Conservation (phyloP, 164 flowering plant genomes). For the Macadamia tetraphylla region DNA sequence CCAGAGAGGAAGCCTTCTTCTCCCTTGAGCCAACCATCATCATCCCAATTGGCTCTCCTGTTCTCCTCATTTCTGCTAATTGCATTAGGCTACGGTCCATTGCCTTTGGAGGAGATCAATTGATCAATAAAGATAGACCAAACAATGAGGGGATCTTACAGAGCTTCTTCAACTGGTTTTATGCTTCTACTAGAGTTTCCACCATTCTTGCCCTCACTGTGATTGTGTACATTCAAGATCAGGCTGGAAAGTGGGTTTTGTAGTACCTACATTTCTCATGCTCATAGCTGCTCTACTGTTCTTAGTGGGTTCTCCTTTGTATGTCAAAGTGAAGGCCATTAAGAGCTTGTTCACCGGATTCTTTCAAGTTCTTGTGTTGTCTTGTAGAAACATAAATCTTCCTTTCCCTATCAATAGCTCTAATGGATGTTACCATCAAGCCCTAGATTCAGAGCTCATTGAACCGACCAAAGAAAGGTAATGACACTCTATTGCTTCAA, state of each 20-base stretch:
- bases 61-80: slow-evolving; percentile 11
- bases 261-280: slow-evolving; percentile 24
- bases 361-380: background rate
- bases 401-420: slow-evolving; percentile 17
- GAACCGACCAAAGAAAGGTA: slow-evolving; percentile 26
- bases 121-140: slow-evolving; percentile 18
- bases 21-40: too few relatives aligned
- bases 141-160: slow-evolving; percentile 23
- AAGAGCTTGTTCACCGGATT: slow-evolving; percentile 17
- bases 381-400: slow-evolving; percentile 34
- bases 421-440: slow-evolving; percentile 25
- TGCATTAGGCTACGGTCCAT: slow-evolving; percentile 47
- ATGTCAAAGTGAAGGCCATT: slow-evolving; percentile 30
- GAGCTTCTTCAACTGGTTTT: slow-evolving; percentile 39
- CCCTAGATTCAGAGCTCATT: slow-evolving; percentile 19
- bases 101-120: slow-evolving; percentile 58
- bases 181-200: slow-evolving; percentile 27
- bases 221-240: slow-evolving; percentile 40
- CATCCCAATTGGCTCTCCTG: too few relatives aligned
- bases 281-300: slow-evolving; percentile 32
- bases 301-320: slow-evolving; percentile 37
- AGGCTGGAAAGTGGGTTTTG: slow-evolving; percentile 27
- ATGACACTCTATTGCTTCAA: too few relatives aligned
- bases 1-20: too few relatives aligned
- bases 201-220: slow-evolving; percentile 26